These are phyloP conservation scores for Teunomyces panamensis DNA, from an alignment of 805 yeast species.

Conservation along the genomic window DNA sequence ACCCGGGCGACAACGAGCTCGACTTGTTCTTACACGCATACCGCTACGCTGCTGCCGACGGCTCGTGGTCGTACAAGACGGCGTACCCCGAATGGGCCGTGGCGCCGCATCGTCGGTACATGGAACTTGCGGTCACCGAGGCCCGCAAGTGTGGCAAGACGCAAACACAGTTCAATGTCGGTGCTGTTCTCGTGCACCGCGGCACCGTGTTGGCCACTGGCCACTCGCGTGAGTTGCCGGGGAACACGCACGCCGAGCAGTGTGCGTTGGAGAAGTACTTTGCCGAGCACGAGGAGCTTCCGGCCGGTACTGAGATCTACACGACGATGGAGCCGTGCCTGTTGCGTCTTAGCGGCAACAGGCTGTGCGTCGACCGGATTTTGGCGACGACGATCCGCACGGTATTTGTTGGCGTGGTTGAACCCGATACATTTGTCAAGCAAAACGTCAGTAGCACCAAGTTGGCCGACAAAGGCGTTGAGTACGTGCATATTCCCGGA, in stretches of 20 bases:
- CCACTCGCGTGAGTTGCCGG: slow-evolving; percentile 84
- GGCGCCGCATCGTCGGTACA: slow-evolving; percentile 52
- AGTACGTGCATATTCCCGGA: slow-evolving; percentile 80
- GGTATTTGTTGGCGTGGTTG: slow-evolving; percentile 88
- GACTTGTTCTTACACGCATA: slow-evolving; percentile 91
- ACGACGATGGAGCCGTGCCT: slow-evolving; percentile 99
- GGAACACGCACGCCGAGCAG: slow-evolving; percentile 97
- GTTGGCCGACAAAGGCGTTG: slow-evolving; percentile 56
- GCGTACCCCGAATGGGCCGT: slow-evolving; percentile 83
- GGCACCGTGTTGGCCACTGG: slow-evolving; percentile 75
- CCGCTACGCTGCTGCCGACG: slow-evolving; percentile 59
- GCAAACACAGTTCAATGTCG: slow-evolving; percentile 89
- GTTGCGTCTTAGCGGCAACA: slow-evolving; percentile 80
- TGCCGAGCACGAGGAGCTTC: slow-evolving; percentile 45
- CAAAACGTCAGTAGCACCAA: slow-evolving; percentile 62
- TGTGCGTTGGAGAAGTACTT: slow-evolving; percentile 82
- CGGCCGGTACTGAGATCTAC: slow-evolving; percentile 75
- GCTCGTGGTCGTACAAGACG: slow-evolving; percentile 71
- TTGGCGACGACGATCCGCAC: slow-evolving; percentile 56
- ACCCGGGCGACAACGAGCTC: slow-evolving; percentile 86
- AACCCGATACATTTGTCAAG: slow-evolving; percentile 86
- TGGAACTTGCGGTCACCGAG: slow-evolving; percentile 73
- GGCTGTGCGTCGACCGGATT: slow-evolving; percentile 84
- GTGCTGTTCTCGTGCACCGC: slow-evolving; percentile 69
- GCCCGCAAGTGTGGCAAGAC: slow-evolving; percentile 82